Evolutionary conservation across 2,329 filamentous ascomycete species (phyloP), one percentile per base, ranked within the genome.

Genomic region (Diaporthe sp.): DNA sequence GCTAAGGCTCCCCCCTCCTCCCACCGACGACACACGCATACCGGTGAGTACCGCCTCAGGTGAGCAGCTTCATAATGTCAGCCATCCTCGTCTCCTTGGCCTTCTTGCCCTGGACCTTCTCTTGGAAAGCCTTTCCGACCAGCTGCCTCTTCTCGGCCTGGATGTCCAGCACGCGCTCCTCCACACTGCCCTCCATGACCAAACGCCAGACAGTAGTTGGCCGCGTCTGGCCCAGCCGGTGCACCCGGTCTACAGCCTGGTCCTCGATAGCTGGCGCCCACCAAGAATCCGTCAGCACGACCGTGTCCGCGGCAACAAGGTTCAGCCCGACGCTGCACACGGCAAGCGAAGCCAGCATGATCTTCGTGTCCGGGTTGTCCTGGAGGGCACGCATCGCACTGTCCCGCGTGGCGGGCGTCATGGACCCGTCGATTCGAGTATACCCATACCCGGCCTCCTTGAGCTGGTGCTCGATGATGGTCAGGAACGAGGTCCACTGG

Each of bases 211-310:
- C 92, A 1, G 91, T 95, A 0, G 93, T 95, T 76, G 92, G 89
- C 50, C 93, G 89, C 77, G 89, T 96, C 84, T 98, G 96, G 0
- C 95, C 95, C 0, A 98, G 87, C 0, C 95, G 89, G 81, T 98
- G 94, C 9, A 98, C 95, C 6, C 95, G 92, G 81, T 98, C 95
- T 3, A 97, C 89, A 4, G 96, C 96, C 81, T 98, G 95, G 78
- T 97, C 95, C 82, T 98, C 95, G 72, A 98, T 97, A 0, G 95
- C 95, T 0, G 95, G 95, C 1, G 95, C 95, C 94, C 95, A 98
- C 95, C 89, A 98, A 75, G 91, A 94, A 82, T 98, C 95, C 0
- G 91, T 90, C 28, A 98, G 87, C 60, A 98, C 91, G 74, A 97
- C 94, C 9, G 95, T 95, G 79, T 97, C 95, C 0, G 95, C 95